Evolutionary conservation across 768 basidiomycete genomes (phyloP), one percentile per base, ranked within the genome.

Genomic region (Hypholoma sublateritium): DNA sequence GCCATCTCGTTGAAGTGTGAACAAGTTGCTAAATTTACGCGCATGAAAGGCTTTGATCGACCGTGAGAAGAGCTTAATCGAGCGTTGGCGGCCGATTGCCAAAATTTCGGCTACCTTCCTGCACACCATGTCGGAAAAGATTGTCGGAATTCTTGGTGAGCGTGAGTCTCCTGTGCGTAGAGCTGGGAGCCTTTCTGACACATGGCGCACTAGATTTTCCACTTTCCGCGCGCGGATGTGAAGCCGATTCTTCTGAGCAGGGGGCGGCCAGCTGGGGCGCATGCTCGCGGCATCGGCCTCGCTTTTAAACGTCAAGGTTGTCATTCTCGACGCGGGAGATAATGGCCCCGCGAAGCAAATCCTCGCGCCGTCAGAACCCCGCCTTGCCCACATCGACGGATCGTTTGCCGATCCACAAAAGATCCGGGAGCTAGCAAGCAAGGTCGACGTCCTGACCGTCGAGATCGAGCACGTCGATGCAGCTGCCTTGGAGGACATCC

Each of bases 391-490:
- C 66, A 74, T 95, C 64, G 90, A 98, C 64, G 96, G 96, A 46
- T 88, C 93, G 4, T 98, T 97, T 74, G 74, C 88, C 22, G 88
- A 95, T 67, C 81, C 89, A 0, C 74, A 72, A 12, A 88, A 89
- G 67, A 96, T 99, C 62, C 80, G 77, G 42, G 81, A 90, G 60
- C 83, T 99, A 36, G 93, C 95, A 0, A 59, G 70, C 12, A 85
- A 86, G 67, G 95, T 90, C 28, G 90, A 98, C 65, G 76, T 98
- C 34, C 76, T 98, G 48, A 98, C 96, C 0, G 86, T 96, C 50
- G 96, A 99, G 77, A 98, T 98, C 34, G 96, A 99, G 72, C 97
- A 99, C 65, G 93, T 99, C 59, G 84, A 96, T 60, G 91, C 81
- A 11, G 75, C 75, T 19, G 84, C 91, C 0, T 77, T 99, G 9